phyloP scores from a whole-genome alignment of 73 alveolate genomes.

The Tetrahymena malaccensis region DNA sequence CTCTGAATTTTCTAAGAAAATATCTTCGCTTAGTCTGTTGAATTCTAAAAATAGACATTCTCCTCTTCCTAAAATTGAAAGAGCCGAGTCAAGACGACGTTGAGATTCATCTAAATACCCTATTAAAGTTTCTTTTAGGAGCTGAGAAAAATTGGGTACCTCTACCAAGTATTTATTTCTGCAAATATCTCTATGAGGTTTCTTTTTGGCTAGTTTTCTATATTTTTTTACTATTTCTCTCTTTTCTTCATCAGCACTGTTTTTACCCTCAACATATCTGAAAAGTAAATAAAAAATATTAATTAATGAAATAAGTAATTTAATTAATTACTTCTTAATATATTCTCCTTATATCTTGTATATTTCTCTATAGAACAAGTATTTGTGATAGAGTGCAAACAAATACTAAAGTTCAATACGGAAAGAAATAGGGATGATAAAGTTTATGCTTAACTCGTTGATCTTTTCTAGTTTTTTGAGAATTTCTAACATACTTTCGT shows the following conservation, averaged over 20 bases:
- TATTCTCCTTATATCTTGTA: not conserved
- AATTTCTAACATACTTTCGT: not conserved
- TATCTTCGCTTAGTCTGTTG: slow-evolving; percentile 20
- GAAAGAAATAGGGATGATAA: slow-evolving; percentile 15
- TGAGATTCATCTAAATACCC: slow-evolving; percentile 3
- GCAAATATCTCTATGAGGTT: slow-evolving; percentile 25
- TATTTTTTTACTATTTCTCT: not conserved
- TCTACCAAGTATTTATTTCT: slow-evolving; percentile 25
- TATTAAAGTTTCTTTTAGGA: not conserved
- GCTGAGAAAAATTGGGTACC: slow-evolving; percentile 10
- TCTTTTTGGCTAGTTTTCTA: not conserved
- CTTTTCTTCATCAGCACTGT: not conserved
- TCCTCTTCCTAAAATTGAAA: slow-evolving; percentile 21
- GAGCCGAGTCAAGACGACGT: slow-evolving; percentile 7
- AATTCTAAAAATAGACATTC: slow-evolving; percentile 31
- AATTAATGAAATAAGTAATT: not conserved
- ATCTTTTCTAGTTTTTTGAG: slow-evolving; percentile 13
- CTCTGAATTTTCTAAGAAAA: slow-evolving; percentile 8
- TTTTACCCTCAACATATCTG: not conserved
- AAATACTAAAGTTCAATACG: not conserved
- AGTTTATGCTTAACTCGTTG: slow-evolving; percentile 7
- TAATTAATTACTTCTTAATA: slow-evolving; percentile 13
- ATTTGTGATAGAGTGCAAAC: not conserved
- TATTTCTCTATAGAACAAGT: slow-evolving; percentile 1
- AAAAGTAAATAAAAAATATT: not conserved